Percentiles rank a stretch among this genome's conserved stretches.
These are phyloP conservation scores for Ceriops zippeliana DNA, from an alignment of 345 rosid species.

Conservation along the genomic window DNA sequence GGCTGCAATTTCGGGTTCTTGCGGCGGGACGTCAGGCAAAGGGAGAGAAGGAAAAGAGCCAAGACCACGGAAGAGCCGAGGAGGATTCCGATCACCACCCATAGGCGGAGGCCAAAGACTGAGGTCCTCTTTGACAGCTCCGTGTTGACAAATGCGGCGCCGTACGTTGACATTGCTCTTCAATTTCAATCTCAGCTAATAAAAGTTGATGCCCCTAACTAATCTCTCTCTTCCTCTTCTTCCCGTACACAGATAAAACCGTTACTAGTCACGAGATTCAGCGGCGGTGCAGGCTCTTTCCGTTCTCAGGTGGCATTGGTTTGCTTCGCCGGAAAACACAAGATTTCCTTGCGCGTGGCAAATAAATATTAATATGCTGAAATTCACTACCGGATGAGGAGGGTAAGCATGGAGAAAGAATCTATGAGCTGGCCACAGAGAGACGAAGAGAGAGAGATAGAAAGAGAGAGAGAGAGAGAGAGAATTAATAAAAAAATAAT, in stretches of 20 bases:
- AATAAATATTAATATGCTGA: too few relatives aligned
- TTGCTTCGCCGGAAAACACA: constrained; percentile 14
- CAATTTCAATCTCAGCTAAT: neutral
- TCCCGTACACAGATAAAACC: neutral
- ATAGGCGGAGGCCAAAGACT: constrained; percentile 78
- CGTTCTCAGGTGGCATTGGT: neutral
- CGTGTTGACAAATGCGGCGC: constrained; percentile 60
- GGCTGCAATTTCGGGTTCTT: constrained; percentile 29
- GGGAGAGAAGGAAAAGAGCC: constrained; percentile 80
- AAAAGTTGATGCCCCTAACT: neutral
- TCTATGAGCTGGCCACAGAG: too few relatives aligned
- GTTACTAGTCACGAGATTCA: neutral
- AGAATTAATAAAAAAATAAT: too few relatives aligned
- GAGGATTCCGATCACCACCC: constrained; percentile 88
- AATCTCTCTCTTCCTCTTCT: neutral
- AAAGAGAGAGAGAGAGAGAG: neutral
- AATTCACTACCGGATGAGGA: too few relatives aligned
- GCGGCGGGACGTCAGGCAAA: constrained; percentile 81
- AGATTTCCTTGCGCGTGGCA: constrained; percentile 2
- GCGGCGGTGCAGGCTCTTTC: neutral
- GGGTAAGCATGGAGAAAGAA: too few relatives aligned
- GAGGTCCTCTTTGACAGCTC: constrained; percentile 87
- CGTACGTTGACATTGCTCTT: constrained; percentile 47
- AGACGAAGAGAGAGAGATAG: neutral
- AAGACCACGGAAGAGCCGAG: constrained; percentile 80